Percentiles rank a stretch among this genome's conserved stretches.
Conservation (phyloP, 1,139 yeast genomes). For the Candida dubliniensis region DNA sequence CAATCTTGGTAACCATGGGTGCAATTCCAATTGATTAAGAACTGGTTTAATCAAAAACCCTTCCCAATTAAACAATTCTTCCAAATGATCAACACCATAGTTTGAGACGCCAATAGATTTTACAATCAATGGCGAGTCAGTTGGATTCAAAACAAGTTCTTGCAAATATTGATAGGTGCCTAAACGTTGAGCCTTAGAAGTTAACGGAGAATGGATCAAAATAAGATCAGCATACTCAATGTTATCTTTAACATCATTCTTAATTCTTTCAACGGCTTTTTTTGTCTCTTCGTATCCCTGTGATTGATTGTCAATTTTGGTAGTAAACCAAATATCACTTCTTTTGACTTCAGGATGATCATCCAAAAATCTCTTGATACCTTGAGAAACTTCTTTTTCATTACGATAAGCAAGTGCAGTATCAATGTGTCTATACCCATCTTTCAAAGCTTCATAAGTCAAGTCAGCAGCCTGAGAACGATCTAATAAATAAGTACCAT, state of each 20-base stretch:
- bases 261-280: conserved; percentile 45
- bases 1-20: conserved; percentile 46
- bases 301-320: conserved; percentile 62
- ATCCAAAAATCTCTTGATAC: conserved; percentile 42
- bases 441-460: conserved; percentile 46
- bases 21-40: conserved; percentile 46
- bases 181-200: conserved; percentile 30
- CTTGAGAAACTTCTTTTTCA: conserved; percentile 44
- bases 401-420: conserved; percentile 51
- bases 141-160: conserved; percentile 31
- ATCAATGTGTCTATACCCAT: conserved; percentile 66
- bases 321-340: conserved; percentile 42
- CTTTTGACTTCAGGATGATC: conserved; percentile 34
- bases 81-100: conserved; percentile 35
- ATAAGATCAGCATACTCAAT: conserved; percentile 50
- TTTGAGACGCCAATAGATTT: conserved; percentile 47
- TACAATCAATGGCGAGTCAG: conserved; percentile 28
- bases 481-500: conserved; percentile 35
- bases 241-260: conserved; percentile 29
- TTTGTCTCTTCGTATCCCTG: conserved; percentile 62
- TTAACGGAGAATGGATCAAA: conserved; percentile 36
- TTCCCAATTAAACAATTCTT: conserved; percentile 37
- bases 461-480: conserved; percentile 24
- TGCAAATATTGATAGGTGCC: conserved; percentile 45
- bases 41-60: conserved; percentile 39